phyloP scores from a whole-genome alignment of 768 basidiomycete genomes.

The Fomitopsis serialis region DNA sequence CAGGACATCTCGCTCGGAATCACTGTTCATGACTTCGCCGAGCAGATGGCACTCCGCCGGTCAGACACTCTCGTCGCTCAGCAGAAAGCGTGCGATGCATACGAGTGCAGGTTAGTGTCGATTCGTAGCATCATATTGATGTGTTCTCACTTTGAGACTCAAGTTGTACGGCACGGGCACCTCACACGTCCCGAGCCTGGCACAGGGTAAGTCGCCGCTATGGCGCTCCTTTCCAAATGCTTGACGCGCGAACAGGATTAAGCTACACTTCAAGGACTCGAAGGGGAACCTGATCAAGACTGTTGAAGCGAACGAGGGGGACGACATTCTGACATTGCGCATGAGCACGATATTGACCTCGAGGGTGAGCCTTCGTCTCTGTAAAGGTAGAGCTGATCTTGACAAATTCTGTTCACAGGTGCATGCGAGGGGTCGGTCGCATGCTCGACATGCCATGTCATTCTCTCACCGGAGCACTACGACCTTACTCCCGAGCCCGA shows the following conservation, averaged over 20 bases:
- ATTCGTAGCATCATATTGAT: neutral
- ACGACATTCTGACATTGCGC: conserved; percentile 87
- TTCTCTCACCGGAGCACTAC: conserved; percentile 76
- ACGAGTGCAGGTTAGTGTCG: neutral
- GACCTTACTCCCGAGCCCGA: conserved; percentile 85
- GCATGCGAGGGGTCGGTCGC: conserved; percentile 97
- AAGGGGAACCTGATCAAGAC: conserved; percentile 82
- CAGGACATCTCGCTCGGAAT: neutral
- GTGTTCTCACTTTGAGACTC: neutral
- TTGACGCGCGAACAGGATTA: conserved; percentile 51
- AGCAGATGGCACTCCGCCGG: neutral
- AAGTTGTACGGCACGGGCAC: conserved; percentile 39
- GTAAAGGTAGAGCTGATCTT: neutral
- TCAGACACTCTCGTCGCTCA: neutral
- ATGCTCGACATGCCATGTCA: conserved; percentile 96
- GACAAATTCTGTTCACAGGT: conserved; percentile 40
- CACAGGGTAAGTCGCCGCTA: conserved; percentile 47
- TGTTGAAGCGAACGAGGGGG: conserved; percentile 90
- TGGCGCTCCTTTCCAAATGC: neutral
- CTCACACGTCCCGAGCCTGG: conserved; percentile 61
- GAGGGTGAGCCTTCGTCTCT: conserved; percentile 61
- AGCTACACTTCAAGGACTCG: conserved; percentile 84
- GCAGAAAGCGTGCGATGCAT: neutral
- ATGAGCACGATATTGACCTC: conserved; percentile 93
- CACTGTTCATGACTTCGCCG: neutral